Conservation (phyloP, 2,329 filamentous ascomycete genomes). For the Thelonectria olida region DNA sequence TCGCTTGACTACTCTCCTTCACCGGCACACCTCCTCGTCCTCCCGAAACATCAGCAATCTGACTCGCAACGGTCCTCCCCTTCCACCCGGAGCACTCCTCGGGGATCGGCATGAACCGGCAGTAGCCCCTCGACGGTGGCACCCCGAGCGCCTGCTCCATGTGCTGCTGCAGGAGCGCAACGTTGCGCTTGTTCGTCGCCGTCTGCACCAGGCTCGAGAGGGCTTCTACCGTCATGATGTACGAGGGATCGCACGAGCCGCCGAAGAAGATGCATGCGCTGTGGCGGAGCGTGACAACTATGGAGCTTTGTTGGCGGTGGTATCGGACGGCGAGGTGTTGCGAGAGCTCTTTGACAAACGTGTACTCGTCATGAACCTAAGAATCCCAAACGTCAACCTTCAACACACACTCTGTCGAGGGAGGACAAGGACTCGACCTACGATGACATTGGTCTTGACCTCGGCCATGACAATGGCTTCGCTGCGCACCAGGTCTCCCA, state of each 20-base stretch:
- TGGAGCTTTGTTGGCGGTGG: slow-evolving; percentile 75
- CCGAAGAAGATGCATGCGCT: slow-evolving; percentile 79
- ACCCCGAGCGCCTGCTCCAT: slow-evolving; percentile 78
- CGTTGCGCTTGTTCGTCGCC: slow-evolving; percentile 82
- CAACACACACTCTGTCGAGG: background rate
- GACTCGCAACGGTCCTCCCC: slow-evolving; percentile 74
- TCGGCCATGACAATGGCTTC: slow-evolving; percentile 69
- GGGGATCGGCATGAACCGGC: slow-evolving; percentile 75
- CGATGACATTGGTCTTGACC: slow-evolving; percentile 46
- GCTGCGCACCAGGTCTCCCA: slow-evolving; percentile 57
- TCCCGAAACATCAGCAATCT: slow-evolving; percentile 54
- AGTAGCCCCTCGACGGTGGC: slow-evolving; percentile 70
- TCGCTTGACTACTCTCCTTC: slow-evolving; percentile 3
- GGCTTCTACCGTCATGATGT: slow-evolving; percentile 78
- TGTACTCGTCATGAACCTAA: slow-evolving; percentile 79
- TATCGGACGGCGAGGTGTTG: slow-evolving; percentile 79
- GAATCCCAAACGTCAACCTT: slow-evolving; percentile 2
- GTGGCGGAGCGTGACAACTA: slow-evolving; percentile 81
- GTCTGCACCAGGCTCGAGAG: slow-evolving; percentile 75
- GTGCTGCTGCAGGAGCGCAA: slow-evolving; percentile 78
- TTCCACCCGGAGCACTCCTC: slow-evolving; percentile 79
- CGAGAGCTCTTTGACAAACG: slow-evolving; percentile 77
- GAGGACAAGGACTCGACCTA: slow-evolving; percentile 18
- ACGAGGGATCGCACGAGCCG: slow-evolving; percentile 80
- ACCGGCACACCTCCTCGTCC: background rate